phyloP scores from a whole-genome alignment of 176 grass and related monocot species.

The Musa itinerans region DNA sequence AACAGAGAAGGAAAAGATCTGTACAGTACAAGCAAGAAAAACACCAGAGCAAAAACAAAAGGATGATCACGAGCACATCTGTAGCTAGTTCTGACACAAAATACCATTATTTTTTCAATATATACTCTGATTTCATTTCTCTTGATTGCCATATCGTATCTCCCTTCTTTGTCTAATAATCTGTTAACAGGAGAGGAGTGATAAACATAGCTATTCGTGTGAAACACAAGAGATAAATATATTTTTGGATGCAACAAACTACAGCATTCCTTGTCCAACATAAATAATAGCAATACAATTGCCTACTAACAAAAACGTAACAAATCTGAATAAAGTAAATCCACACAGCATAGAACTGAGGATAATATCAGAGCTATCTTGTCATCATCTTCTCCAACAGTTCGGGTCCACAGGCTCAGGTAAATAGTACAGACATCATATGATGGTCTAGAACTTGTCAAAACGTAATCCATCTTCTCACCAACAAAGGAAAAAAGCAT shows the following conservation, averaged over 20 bases:
- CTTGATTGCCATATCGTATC: constrained; percentile 29
- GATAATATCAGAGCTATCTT: no score
- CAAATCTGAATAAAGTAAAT: no score
- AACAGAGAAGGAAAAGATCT: constrained; percentile 30
- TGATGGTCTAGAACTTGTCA: no score
- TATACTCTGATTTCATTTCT: constrained; percentile 6
- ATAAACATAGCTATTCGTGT: not conserved
- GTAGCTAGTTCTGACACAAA: constrained; percentile 33
- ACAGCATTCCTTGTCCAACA: not conserved
- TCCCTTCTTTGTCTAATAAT: not conserved
- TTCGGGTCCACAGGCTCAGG: no score
- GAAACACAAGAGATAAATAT: not conserved
- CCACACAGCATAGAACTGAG: no score
- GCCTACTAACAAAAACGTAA: no score
- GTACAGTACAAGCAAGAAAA: constrained; percentile 32
- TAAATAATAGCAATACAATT: no score
- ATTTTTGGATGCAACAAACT: not conserved
- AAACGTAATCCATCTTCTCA: no score
- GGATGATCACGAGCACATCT: constrained; percentile 30
- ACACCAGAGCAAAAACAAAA: constrained; percentile 7
- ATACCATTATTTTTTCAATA: constrained; percentile 25
- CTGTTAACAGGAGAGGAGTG: not conserved
- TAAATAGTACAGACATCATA: no score
- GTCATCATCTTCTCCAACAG: no score
- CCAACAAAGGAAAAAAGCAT: no score